A percentile compares a stretch with the other conserved stretches of the same genome.
Evolutionary conservation across 2,329 filamentous ascomycete species (phyloP).

Genomic region (Fusarium beomiforme): DNA sequence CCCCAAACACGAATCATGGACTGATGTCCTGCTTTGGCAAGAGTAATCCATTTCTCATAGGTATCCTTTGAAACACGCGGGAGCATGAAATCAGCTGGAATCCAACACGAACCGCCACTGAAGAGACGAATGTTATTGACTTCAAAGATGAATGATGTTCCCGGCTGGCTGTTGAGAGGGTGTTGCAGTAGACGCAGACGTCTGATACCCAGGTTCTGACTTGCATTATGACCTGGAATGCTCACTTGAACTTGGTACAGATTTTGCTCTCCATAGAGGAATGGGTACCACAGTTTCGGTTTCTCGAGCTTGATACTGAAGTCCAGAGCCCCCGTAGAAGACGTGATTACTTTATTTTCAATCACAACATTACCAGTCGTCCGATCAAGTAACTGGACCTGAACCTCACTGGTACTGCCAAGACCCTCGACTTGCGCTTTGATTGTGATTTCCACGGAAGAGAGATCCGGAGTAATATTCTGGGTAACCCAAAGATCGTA

Average conservation of each 20-base stretch:
- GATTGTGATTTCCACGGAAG: neutral
- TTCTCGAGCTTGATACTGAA: fast-evolving
- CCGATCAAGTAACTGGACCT: neutral
- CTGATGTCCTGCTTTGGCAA: neutral
- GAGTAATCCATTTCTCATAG: neutral
- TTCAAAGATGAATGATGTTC: neutral
- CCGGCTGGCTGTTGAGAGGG: neutral
- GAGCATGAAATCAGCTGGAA: neutral
- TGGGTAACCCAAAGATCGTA: neutral
- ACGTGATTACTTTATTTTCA: fast-evolving
- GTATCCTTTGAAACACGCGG: fast-evolving
- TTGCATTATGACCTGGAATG: neutral
- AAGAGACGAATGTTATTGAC: constrained; percentile 7
- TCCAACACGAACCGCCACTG: neutral
- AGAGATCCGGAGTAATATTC: neutral
- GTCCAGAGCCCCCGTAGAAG: fast-evolving
- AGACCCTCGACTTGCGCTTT: neutral
- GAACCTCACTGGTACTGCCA: fast-evolving
- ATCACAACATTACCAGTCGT: fast-evolving
- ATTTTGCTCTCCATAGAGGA: neutral
- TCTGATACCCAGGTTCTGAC: neutral
- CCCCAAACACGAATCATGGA: constrained; percentile 11
- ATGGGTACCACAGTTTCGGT: neutral
- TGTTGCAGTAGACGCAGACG: neutral
- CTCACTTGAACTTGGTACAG: neutral